Evolutionary conservation across 805 yeast species (phyloP).

Genomic region (Lipomyces yamanashiensis): DNA sequence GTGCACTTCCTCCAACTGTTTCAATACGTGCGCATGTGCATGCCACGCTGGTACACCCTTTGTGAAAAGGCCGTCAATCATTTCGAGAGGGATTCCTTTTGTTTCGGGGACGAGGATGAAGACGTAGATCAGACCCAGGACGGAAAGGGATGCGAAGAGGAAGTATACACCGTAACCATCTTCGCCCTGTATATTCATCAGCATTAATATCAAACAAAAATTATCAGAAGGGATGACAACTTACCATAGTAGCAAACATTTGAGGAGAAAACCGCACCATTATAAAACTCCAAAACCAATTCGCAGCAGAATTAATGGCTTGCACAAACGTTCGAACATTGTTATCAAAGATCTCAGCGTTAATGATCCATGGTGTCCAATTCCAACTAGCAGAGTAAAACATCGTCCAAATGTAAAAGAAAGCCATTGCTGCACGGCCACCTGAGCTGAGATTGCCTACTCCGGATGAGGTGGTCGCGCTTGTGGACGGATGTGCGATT

Average conservation of each 20-base stretch:
- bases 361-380: constrained; percentile 28
- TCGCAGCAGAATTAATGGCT: constrained; percentile 28
- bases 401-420: constrained; percentile 28
- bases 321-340: constrained; percentile 21
- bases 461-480: background rate
- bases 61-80: constrained; percentile 69
- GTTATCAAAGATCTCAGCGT: constrained; percentile 28
- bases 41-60: constrained; percentile 29
- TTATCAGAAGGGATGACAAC: background rate
- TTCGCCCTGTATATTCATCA: constrained; percentile 3
- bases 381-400: constrained; percentile 29
- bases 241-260: constrained; percentile 26
- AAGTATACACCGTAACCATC: constrained; percentile 27
- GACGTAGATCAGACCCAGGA: constrained; percentile 68
- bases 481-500: constrained; percentile 19
- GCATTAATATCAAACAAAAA: too few relatives aligned
- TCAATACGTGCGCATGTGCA: constrained; percentile 22
- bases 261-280: constrained; percentile 30
- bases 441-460: constrained; percentile 18
- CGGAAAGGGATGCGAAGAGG: constrained; percentile 32
- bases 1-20: constrained; percentile 11
- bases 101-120: constrained; percentile 65
- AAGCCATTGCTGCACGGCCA: constrained; percentile 24
- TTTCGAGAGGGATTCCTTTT: constrained; percentile 72
- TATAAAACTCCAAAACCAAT: constrained; percentile 32